These are phyloP conservation scores for Alternaria longipes DNA, from an alignment of 2,329 filamentous ascomycete species.

Conservation along the genomic window DNA sequence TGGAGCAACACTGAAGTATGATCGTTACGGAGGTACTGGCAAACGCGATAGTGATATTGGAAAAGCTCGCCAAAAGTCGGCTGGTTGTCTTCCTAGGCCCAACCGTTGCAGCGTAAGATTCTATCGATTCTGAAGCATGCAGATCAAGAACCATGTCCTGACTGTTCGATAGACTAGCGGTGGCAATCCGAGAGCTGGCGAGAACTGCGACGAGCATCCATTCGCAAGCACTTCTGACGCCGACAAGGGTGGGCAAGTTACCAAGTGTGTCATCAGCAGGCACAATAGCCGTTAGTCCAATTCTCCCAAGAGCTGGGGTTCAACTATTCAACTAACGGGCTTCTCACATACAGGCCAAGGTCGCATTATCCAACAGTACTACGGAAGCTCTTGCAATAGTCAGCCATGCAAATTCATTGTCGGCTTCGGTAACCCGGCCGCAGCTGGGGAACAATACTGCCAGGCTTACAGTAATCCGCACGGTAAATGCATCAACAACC, in stretches of 20 bases:
- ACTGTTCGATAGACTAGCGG: background rate
- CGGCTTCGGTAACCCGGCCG: background rate
- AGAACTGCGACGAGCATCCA: constrained; percentile 4
- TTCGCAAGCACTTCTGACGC: constrained; percentile 3
- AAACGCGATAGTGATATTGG: background rate
- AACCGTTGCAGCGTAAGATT: background rate
- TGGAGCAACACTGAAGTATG: constrained; percentile 2
- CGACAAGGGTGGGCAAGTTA: background rate
- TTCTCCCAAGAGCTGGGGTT: background rate
- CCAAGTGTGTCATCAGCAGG: constrained; percentile 1
- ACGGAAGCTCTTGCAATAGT: background rate
- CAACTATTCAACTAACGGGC: background rate
- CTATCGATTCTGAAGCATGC: background rate
- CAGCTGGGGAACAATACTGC: background rate
- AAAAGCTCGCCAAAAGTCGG: background rate
- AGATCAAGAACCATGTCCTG: background rate
- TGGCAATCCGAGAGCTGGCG: constrained; percentile 1
- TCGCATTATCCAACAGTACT: background rate
- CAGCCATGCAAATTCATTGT: background rate
- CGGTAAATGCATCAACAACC: background rate
- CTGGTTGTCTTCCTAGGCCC: constrained; percentile 2
- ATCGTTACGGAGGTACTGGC: constrained; percentile 1
- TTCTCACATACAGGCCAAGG: background rate
- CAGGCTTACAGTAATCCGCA: background rate
- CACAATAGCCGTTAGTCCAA: background rate